Percentiles rank a stretch among this genome's conserved stretches.
Conservation (phyloP, 2,329 filamentous ascomycete genomes). For the Penicillium italicum region DNA sequence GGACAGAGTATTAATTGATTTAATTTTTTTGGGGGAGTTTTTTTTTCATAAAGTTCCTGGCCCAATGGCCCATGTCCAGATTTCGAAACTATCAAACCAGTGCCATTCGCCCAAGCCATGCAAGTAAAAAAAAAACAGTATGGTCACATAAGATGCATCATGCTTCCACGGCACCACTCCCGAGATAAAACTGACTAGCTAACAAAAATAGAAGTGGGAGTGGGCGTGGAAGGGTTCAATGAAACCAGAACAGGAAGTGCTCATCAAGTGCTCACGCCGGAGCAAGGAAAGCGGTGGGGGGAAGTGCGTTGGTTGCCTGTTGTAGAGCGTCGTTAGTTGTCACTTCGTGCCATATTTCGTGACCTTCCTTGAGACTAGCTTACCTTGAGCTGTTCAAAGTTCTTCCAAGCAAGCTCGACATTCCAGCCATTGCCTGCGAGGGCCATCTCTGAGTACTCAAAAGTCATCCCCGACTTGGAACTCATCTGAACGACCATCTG, state of each 20-base stretch:
- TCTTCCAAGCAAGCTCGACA: slow-evolving; percentile 66
- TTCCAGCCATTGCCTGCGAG: slow-evolving; percentile 77
- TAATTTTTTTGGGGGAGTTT: neutral
- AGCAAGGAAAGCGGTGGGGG: slow-evolving; percentile 48
- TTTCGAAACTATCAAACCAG: slow-evolving; percentile 17
- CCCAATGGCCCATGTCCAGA: slow-evolving; percentile 17
- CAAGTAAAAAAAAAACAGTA: slow-evolving; percentile 19
- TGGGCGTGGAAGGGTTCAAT: neutral
- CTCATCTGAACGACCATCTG: slow-evolving; percentile 69
- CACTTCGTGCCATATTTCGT: neutral
- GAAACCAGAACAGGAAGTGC: neutral
- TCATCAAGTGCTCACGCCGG: slow-evolving; percentile 11
- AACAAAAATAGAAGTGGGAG: neutral
- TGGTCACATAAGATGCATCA: slow-evolving; percentile 11
- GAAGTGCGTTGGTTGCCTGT: slow-evolving; percentile 43
- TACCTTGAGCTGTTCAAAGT: slow-evolving; percentile 75
- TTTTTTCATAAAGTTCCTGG: slow-evolving; percentile 4
- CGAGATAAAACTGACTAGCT: slow-evolving; percentile 7
- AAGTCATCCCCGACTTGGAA: slow-evolving; percentile 74
- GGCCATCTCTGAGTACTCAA: slow-evolving; percentile 75
- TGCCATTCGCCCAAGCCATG: slow-evolving; percentile 36
- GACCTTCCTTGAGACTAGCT: slow-evolving; percentile 15
- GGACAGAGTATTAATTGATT: neutral
- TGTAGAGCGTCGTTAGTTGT: slow-evolving; percentile 20
- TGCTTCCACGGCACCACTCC: slow-evolving; percentile 6